Evolutionary conservation across 768 basidiomycete genomes (phyloP).

Genomic region (Piloderma croceum): DNA sequence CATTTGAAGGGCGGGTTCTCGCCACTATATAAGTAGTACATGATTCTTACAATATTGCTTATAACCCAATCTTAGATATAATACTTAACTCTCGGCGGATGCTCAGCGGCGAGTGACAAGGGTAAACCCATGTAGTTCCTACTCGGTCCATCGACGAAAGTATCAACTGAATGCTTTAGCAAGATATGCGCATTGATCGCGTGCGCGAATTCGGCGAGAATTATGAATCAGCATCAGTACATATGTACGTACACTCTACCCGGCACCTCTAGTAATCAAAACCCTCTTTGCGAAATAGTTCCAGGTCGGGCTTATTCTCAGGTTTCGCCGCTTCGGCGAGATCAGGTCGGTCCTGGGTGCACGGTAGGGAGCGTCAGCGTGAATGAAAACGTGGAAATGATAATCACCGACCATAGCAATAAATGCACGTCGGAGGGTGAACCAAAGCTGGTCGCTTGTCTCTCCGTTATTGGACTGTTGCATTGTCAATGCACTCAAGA

Average conservation of each 20-base stretch:
- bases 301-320: slow-evolving; percentile 55
- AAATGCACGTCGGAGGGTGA: slow-evolving; percentile 79
- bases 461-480: slow-evolving; percentile 68
- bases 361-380: not conserved
- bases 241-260: not conserved
- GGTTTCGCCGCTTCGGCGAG: slow-evolving; percentile 71
- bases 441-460: slow-evolving; percentile 85
- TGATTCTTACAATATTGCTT: too few relatives aligned
- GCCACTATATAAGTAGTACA: too few relatives aligned
- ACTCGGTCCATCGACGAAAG: too few relatives aligned
- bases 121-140: too few relatives aligned
- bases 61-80: too few relatives aligned
- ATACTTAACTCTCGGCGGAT: too few relatives aligned
- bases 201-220: not conserved
- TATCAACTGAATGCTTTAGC: too few relatives aligned
- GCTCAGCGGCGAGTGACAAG: too few relatives aligned
- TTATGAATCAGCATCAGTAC: not conserved
- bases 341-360: slow-evolving; percentile 65
- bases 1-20: too few relatives aligned
- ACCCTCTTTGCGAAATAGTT: slow-evolving; percentile 74
- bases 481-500: slow-evolving; percentile 76
- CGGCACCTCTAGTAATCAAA: slow-evolving; percentile 71
- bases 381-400: not conserved
- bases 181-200: not conserved
- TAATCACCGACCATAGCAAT: slow-evolving; percentile 63